Conservation (phyloP, 2,329 filamentous ascomycete species). For the Daldinia eschscholtzii region DNA sequence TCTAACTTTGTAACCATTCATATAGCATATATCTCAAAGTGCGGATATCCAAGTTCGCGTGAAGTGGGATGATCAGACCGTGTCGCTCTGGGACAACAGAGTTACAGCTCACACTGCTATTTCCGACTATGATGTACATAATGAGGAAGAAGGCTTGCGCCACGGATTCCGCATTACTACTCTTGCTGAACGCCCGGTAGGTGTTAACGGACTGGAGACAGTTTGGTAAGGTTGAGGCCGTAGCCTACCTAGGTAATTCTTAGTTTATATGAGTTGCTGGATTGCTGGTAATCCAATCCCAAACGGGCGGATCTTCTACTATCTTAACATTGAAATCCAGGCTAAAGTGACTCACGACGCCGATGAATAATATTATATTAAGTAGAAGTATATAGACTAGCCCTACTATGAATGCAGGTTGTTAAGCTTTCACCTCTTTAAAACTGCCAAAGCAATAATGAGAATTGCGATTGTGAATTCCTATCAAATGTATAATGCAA, state of each 20-base stretch:
- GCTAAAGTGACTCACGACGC: not conserved
- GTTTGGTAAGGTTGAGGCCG: conserved; percentile 51
- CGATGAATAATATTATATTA: not conserved
- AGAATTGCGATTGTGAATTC: not conserved
- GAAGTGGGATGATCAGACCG: conserved; percentile 73
- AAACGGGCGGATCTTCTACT: not conserved
- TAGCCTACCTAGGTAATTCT: not conserved
- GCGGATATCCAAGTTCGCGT: conserved; percentile 78
- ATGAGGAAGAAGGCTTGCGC: conserved; percentile 56
- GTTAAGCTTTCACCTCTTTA: not conserved
- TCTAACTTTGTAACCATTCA: not conserved
- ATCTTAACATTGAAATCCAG: not conserved
- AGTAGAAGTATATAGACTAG: not conserved
- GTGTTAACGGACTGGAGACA: conserved; percentile 55
- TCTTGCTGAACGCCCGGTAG: conserved; percentile 55
- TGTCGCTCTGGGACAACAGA: conserved; percentile 77
- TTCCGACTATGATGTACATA: conserved; percentile 58
- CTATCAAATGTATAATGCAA: not conserved
- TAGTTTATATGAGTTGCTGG: not conserved
- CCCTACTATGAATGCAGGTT: not conserved
- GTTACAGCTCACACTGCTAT: conserved; percentile 62
- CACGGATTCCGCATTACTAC: conserved; percentile 59
- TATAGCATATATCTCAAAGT: conserved; percentile 60
- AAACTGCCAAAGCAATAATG: not conserved
- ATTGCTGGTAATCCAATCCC: not conserved